A percentile compares a stretch with the other conserved stretches of the same genome.
These are phyloP conservation scores for Suillus subluteus DNA, from an alignment of 768 basidiomycete species.

Conservation along the genomic window DNA sequence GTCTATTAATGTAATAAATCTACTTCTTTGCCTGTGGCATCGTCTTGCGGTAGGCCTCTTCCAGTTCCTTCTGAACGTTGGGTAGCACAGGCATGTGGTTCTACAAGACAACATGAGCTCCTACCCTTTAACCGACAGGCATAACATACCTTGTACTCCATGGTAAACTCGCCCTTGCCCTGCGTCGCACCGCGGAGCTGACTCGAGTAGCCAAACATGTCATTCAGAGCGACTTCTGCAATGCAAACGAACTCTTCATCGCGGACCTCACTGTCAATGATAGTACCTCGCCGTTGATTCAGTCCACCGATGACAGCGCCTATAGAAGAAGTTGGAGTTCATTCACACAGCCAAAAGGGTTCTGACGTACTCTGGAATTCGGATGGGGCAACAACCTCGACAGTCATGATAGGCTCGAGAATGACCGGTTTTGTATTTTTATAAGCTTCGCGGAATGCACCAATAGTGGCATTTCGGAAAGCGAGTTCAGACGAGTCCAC, in stretches of 20 bases:
- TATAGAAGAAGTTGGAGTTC: slow-evolving; percentile 28
- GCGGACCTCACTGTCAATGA: slow-evolving; percentile 93
- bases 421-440: slow-evolving; percentile 76
- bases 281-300: slow-evolving; percentile 90
- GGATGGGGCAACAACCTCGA: slow-evolving; percentile 93
- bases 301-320: slow-evolving; percentile 92
- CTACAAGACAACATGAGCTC: slow-evolving; percentile 38
- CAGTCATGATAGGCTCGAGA: slow-evolving; percentile 98
- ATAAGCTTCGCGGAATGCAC: slow-evolving; percentile 93
- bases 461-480: slow-evolving; percentile 88
- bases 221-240: slow-evolving; percentile 93
- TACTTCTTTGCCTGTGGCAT: slow-evolving; percentile 73
- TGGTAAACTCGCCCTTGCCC: slow-evolving; percentile 91
- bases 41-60: slow-evolving; percentile 84
- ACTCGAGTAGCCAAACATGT: slow-evolving; percentile 98
- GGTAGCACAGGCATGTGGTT: slow-evolving; percentile 84
- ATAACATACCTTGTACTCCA: slow-evolving; percentile 71
- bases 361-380: slow-evolving; percentile 84
- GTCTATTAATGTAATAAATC: slow-evolving; percentile 21
- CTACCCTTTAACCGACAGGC: slow-evolving; percentile 1
- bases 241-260: slow-evolving; percentile 94
- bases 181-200: slow-evolving; percentile 93
- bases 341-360: not conserved
- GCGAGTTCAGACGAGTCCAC: slow-evolving; percentile 98
- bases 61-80: slow-evolving; percentile 85